Evolutionary conservation across 805 yeast species (phyloP), one percentile per base, ranked within the genome.

Genomic region (Tetrapisispora fleetii): DNA sequence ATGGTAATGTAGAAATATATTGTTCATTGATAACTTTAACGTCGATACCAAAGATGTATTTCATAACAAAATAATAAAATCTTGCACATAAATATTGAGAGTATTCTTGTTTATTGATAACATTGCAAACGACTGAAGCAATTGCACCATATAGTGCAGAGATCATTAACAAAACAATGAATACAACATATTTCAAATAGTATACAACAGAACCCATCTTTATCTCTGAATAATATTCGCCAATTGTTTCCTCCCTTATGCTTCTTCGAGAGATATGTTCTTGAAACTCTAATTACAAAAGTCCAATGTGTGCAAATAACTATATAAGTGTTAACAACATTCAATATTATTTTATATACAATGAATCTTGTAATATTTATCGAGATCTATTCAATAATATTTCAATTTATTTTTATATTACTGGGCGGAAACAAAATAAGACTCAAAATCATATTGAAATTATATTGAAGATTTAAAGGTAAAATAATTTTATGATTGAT

Each of bases 11-110:
- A 4, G 72, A 67, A 48, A 87, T 62, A 49, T 75, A 68, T 48
- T 83, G 79, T 43, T 81, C 86, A 58, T 85, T 81, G 50, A 79
- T 79, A 49, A 93, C 70, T 48, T 75, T 77, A 51, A 91, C 79
- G 54, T 74, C 80, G 54, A 90, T 72, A 1, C 95, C 90, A 67
- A 90, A 67, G 3, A 81, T 43, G 3, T 69, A 64, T 33, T 86
- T 77, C 65, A 85, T 77, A 3, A 78, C 60, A 53, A 69, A 63
- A 64, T 85, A 84, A 63, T 85, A 90, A 41, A 83, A 84, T 53
- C 95, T 74, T 1, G 96, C 98, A 11, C 91, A 87, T 19, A 89
- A 72, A 79, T 89, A 89, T 68, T 93, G 99, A 1, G 95, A 80
- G 44, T 89, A 73, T 48, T 83, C 81, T 56, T 79, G 81, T 64